Conservation (phyloP, 306 rosid species). For the Spatholobus suberectus region DNA sequence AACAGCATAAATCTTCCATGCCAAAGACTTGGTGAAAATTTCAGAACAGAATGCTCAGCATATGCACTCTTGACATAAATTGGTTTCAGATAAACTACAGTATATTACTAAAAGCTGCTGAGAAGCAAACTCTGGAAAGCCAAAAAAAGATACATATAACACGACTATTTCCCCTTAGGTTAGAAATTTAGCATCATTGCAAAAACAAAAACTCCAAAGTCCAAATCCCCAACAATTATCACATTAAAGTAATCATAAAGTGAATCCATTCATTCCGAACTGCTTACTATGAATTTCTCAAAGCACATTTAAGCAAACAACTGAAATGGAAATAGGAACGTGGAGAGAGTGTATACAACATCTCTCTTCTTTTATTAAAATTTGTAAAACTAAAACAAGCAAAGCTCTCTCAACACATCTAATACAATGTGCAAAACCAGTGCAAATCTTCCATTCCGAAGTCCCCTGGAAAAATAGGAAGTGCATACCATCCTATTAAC, state of each 20-base stretch:
- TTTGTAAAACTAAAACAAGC: constrained; percentile 37
- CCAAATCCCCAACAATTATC: neutral
- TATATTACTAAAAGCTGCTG: neutral
- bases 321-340: constrained; percentile 25
- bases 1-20: neutral
- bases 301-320: constrained; percentile 12
- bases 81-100: neutral
- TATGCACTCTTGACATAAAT: neutral
- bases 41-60: neutral
- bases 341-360: constrained; percentile 34
- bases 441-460: constrained; percentile 39
- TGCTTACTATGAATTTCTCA: constrained; percentile 14
- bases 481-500: neutral
- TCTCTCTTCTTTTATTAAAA: constrained; percentile 57
- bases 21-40: neutral
- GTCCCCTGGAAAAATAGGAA: constrained; percentile 54
- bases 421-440: constrained; percentile 30
- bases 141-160: neutral
- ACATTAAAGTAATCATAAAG: neutral
- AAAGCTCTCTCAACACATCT: constrained; percentile 31
- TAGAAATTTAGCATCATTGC: neutral
- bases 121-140: neutral
- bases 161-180: neutral
- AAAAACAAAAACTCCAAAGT: neutral
- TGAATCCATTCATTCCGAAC: constrained; percentile 21